phyloP scores from a whole-genome alignment of 441 rosid species.

The Jatropha multifida region DNA sequence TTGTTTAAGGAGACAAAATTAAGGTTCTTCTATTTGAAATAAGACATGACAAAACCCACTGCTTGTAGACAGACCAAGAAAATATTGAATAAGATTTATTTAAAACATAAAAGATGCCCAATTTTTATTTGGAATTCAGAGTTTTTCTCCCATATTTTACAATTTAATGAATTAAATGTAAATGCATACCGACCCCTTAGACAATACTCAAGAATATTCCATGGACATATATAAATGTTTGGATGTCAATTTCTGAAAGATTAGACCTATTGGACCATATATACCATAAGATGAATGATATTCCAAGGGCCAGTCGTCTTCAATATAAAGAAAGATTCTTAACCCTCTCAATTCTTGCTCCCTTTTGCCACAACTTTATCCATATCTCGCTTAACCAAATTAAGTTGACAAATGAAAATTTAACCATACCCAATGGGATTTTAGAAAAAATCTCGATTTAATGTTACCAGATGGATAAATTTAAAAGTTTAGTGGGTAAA shows the following conservation, averaged over 20 bases:
- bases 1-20: not conserved
- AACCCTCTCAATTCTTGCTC: not conserved
- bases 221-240: not conserved
- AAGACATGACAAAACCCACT: not conserved
- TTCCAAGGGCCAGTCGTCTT: not conserved
- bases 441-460: too few relatives aligned
- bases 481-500: too few relatives aligned
- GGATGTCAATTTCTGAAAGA: not conserved
- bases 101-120: not conserved
- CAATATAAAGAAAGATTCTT: conserved; percentile 9
- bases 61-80: not conserved
- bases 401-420: not conserved
- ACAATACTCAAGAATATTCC: too few relatives aligned
- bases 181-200: too few relatives aligned
- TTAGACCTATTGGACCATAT: too few relatives aligned
- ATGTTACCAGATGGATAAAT: too few relatives aligned
- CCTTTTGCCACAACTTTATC: not conserved
- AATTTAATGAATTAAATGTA: not conserved
- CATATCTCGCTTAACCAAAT: not conserved
- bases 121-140: not conserved
- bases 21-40: not conserved
- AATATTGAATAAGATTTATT: not conserved
- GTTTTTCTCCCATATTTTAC: not conserved
- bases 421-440: too few relatives aligned
- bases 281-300: not conserved